Evolutionary conservation across 306 rosid genomes (phyloP).

Genomic region (Fragaria ananassa): DNA sequence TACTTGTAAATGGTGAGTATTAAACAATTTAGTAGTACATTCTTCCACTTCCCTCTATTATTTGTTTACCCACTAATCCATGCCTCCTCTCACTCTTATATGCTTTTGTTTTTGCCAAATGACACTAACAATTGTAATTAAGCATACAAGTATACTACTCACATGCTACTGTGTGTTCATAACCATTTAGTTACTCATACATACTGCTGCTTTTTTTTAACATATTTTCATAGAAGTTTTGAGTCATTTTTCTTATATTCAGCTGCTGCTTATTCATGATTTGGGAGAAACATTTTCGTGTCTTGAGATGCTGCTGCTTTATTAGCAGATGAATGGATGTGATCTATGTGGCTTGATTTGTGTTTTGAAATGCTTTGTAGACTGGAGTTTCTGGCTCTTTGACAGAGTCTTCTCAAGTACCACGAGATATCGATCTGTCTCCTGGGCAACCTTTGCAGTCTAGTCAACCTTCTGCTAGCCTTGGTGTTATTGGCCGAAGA

Average conservation of each 20-base stretch:
- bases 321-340: background rate
- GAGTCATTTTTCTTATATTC: background rate
- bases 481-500: constrained; percentile 96
- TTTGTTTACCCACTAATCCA: background rate
- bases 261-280: background rate
- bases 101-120: background rate
- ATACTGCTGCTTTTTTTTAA: background rate
- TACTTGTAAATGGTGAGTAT: background rate
- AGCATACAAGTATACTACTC: background rate
- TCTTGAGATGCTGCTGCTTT: background rate
- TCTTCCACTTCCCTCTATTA: background rate
- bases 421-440: constrained; percentile 78
- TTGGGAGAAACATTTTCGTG: background rate
- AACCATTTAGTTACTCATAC: background rate
- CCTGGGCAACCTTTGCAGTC: constrained; percentile 89
- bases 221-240: background rate
- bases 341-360: constrained; percentile 16
- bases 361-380: constrained; percentile 38
- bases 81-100: background rate
- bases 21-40: background rate
- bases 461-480: constrained; percentile 67
- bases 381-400: constrained; percentile 64
- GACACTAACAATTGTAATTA: background rate
- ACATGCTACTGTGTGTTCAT: background rate
- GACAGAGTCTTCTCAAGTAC: constrained; percentile 61